Percentiles rank a stretch among this genome's conserved stretches.
Conservation (phyloP, 2,329 filamentous ascomycete species). For the Neonectria neomacrospora region DNA sequence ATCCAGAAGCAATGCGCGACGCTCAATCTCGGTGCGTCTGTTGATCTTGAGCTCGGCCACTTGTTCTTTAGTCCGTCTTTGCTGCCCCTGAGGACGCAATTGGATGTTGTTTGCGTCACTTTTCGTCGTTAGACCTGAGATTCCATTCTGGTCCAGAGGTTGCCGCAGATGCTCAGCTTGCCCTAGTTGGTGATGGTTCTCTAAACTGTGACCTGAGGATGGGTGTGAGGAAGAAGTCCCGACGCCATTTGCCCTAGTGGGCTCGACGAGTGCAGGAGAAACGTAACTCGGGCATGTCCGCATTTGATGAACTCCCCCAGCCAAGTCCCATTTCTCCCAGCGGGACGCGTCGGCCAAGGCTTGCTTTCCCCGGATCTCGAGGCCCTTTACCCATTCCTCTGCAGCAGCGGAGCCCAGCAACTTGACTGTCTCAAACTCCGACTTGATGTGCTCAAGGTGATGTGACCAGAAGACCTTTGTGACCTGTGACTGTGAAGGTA, state of each 20-base stretch:
- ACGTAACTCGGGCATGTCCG: slow-evolving; percentile 35
- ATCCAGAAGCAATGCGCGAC: slow-evolving; percentile 71
- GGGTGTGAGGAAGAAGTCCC: neutral
- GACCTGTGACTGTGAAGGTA: slow-evolving; percentile 61
- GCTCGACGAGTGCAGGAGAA: slow-evolving; percentile 7
- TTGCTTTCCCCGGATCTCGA: slow-evolving; percentile 71
- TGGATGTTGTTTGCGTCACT: slow-evolving; percentile 17
- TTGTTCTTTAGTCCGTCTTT: slow-evolving; percentile 69
- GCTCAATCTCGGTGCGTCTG: slow-evolving; percentile 77
- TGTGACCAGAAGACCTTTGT: slow-evolving; percentile 73
- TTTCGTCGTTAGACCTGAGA: slow-evolving; percentile 10
- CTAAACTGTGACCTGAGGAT: slow-evolving; percentile 5
- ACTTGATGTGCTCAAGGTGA: slow-evolving; percentile 71
- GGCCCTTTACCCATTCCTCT: slow-evolving; percentile 83
- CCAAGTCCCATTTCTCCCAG: slow-evolving; percentile 79
- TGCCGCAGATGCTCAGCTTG: slow-evolving; percentile 16
- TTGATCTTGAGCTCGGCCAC: slow-evolving; percentile 71
- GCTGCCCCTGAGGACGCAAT: slow-evolving; percentile 36
- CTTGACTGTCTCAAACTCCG: slow-evolving; percentile 72
- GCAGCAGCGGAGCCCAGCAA: slow-evolving; percentile 73
- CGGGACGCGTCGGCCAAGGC: slow-evolving; percentile 70
- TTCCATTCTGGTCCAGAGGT: slow-evolving; percentile 12
- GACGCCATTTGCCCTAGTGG: slow-evolving; percentile 1
- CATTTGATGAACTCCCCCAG: slow-evolving; percentile 56
- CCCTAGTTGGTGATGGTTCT: slow-evolving; percentile 6